phyloP scores from a whole-genome alignment of 768 basidiomycete species.

The Solioccasus polychromus region DNA sequence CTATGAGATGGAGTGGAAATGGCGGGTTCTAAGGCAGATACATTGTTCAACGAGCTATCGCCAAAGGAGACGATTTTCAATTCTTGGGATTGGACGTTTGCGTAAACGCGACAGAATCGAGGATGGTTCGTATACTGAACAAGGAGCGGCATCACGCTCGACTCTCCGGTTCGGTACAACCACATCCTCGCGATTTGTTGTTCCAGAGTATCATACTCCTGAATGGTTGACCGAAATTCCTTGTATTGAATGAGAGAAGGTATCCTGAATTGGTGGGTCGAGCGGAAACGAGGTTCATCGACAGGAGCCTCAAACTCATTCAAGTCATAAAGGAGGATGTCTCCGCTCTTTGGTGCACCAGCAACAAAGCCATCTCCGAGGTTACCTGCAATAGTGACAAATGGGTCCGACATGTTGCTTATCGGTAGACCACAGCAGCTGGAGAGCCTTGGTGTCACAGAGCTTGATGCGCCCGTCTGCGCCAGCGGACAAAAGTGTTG shows the following conservation, averaged over 20 bases:
- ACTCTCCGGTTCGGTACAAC: conserved; percentile 10
- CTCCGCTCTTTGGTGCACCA: conserved; percentile 55
- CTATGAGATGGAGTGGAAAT: conserved; percentile 42
- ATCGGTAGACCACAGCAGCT: conserved; percentile 65
- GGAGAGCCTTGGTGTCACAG: conserved; percentile 58
- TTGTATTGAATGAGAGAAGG: conserved; percentile 31
- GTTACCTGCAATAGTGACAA: conserved; percentile 47
- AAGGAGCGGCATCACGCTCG: conserved; percentile 37
- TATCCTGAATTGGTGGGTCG: conserved; percentile 34
- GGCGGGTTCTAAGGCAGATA: conserved; percentile 48
- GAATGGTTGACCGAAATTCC: not conserved
- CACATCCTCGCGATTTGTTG: conserved; percentile 16
- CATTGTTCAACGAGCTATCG: conserved; percentile 46
- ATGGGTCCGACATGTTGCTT: conserved; percentile 42
- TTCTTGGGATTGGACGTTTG: conserved; percentile 31
- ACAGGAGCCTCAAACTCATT: conserved; percentile 27
- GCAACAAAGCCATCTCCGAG: conserved; percentile 43
- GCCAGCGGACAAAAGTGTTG: conserved; percentile 45
- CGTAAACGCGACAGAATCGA: conserved; percentile 49
- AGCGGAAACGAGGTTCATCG: conserved; percentile 11
- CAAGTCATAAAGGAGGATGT: conserved; percentile 54
- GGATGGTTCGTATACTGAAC: conserved; percentile 49
- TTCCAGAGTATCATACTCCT: not conserved
- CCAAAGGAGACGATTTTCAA: conserved; percentile 46
- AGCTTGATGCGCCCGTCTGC: conserved; percentile 69